phyloP scores from a whole-genome alignment of 257 asterid species.

The Nyctanthes arbortristis region DNA sequence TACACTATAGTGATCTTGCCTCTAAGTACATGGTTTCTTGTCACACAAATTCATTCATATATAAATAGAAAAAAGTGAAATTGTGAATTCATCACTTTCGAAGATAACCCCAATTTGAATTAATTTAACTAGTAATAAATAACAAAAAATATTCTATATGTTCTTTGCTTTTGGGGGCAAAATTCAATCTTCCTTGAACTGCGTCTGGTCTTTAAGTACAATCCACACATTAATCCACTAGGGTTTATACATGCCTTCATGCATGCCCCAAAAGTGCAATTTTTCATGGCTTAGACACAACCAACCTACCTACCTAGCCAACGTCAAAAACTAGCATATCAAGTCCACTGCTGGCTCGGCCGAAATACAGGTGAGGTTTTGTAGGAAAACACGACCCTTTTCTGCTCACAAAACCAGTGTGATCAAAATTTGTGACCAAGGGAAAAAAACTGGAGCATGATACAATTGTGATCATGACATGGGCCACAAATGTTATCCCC shows the following conservation, averaged over 20 bases:
- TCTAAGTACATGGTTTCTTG: background rate
- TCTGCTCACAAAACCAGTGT: no score
- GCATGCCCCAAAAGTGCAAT: constrained; percentile 10
- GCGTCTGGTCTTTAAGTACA: constrained; percentile 21
- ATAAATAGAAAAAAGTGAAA: background rate
- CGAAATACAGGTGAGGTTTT: no score
- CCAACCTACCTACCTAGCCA: no score
- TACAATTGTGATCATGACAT: no score
- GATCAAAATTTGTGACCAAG: no score
- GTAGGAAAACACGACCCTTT: no score
- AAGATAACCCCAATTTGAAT: background rate
- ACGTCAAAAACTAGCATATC: no score
- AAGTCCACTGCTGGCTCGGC: no score
- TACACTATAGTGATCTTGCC: background rate
- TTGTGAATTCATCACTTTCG: background rate
- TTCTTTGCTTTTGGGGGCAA: constrained; percentile 14
- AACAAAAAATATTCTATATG: no score
- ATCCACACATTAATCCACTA: background rate
- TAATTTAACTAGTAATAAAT: no score
- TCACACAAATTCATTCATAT: background rate
- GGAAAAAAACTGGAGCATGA: no score
- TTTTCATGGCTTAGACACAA: background rate
- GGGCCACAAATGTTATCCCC: no score
- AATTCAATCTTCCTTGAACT: constrained; percentile 1
- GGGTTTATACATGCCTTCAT: background rate